These are phyloP conservation scores for Suillus hirtellus DNA, from an alignment of 768 basidiomycete genomes.

Conservation along the genomic window DNA sequence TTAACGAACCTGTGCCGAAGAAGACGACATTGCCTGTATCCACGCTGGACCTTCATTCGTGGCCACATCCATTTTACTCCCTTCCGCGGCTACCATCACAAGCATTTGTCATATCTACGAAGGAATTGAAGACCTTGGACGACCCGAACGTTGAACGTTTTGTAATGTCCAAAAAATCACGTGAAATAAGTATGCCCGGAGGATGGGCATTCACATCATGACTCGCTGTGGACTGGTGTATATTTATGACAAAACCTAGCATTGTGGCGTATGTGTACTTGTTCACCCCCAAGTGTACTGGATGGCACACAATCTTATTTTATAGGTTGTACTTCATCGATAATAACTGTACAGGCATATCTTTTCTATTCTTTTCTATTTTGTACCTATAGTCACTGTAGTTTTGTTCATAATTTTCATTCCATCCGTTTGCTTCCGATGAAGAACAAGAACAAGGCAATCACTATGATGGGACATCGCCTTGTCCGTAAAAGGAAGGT, in stretches of 20 bases:
- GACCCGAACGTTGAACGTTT: constrained; percentile 19
- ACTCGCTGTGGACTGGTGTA: constrained; percentile 11
- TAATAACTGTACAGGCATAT: constrained; percentile 7
- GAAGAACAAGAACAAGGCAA: constrained; percentile 25
- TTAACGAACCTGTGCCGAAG: constrained; percentile 15
- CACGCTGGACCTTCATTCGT: constrained; percentile 18
- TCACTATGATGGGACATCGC: constrained; percentile 19
- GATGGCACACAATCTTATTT: constrained; percentile 16
- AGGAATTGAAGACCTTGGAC: constrained; percentile 17
- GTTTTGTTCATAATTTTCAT: constrained; percentile 5
- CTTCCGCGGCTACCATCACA: constrained; percentile 28
- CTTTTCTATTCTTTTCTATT: constrained; percentile 3
- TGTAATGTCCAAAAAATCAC: constrained; percentile 18
- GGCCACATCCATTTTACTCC: constrained; percentile 23
- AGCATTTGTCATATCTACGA: constrained; percentile 18
- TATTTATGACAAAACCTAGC: neutral
- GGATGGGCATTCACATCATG: constrained; percentile 35
- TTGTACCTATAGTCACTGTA: constrained; percentile 20
- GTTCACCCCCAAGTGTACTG: neutral
- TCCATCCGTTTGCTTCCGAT: neutral
- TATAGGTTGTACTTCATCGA: constrained; percentile 10
- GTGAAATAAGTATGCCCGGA: constrained; percentile 42
- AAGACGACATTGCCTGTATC: constrained; percentile 13
- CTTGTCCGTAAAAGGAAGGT: constrained; percentile 37
- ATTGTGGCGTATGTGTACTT: constrained; percentile 1